Conservation (phyloP, 1,139 yeast species). For the Hyphopichia fennica region DNA sequence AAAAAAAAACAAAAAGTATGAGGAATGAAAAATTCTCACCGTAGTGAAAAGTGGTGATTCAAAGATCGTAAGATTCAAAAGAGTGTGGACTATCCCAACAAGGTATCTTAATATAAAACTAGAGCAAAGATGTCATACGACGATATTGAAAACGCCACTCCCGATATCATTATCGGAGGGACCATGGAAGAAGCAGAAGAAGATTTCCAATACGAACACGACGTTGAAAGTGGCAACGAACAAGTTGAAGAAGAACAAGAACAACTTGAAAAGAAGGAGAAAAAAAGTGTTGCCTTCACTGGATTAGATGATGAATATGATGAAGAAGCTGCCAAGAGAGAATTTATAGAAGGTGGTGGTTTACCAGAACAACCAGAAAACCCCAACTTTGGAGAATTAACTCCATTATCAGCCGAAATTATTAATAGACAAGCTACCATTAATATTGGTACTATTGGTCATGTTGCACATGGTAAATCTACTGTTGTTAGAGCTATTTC, state of each 20-base stretch:
- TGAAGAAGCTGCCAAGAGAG: constrained; percentile 67
- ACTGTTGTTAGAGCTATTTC: constrained; percentile 99
- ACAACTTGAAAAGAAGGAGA: constrained; percentile 42
- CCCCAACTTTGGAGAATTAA: constrained; percentile 75
- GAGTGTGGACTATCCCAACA: background rate
- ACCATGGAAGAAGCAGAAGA: constrained; percentile 45
- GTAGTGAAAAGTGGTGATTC: background rate
- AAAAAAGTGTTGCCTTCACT: constrained; percentile 84
- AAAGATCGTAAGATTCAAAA: background rate
- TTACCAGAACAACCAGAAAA: constrained; percentile 92
- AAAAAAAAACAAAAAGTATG: no score
- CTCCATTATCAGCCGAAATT: constrained; percentile 91
- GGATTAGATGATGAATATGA: constrained; percentile 64
- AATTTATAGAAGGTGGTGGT: constrained; percentile 98
- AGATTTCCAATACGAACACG: constrained; percentile 43
- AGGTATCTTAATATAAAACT: background rate
- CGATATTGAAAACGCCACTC: constrained; percentile 83
- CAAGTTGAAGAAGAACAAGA: constrained; percentile 43
- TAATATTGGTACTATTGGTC: constrained; percentile 98
- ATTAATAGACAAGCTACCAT: constrained; percentile 99
- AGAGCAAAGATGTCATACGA: constrained; percentile 33
- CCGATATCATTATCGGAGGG: constrained; percentile 84
- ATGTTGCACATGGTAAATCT: constrained; percentile 98
- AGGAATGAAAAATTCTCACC: constrained; percentile 4
- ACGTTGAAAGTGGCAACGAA: constrained; percentile 50